phyloP scores from a whole-genome alignment of 768 basidiomycete genomes.

The Xanthoconium purpureum region DNA sequence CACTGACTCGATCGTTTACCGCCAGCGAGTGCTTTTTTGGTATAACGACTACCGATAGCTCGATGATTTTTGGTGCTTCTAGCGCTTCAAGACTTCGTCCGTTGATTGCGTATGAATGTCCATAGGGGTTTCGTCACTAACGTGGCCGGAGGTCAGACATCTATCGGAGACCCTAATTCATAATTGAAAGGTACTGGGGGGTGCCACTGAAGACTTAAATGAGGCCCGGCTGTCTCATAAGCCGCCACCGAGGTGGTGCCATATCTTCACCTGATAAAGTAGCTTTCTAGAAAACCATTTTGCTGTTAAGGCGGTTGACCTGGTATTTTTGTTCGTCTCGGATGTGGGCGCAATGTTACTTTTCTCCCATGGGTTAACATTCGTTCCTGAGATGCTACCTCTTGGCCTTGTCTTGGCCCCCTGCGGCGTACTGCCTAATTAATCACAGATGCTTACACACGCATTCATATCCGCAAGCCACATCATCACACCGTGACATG shows the following conservation, averaged over 20 bases:
- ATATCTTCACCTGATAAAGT: not conserved
- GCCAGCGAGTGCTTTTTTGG: not conserved
- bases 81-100: not conserved
- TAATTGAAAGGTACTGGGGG: not conserved
- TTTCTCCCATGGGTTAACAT: not conserved
- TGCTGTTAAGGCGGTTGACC: not conserved
- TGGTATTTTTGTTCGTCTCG: not conserved
- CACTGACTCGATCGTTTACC: conserved; percentile 8
- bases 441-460: not conserved
- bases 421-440: not conserved
- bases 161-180: not conserved
- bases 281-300: not conserved
- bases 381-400: not conserved
- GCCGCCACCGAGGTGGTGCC: not conserved
- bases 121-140: not conserved
- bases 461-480: conserved; percentile 8
- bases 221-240: not conserved
- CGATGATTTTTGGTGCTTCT: not conserved
- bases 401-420: no score
- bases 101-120: not conserved
- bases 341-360: not conserved
- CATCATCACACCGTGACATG: not conserved
- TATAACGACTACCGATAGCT: not conserved
- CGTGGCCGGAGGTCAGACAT: not conserved
- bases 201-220: not conserved